Base-by-base conservation (phyloP, 2,329 filamentous ascomycete species). In the Sphaerulina vaccinii region DNA sequence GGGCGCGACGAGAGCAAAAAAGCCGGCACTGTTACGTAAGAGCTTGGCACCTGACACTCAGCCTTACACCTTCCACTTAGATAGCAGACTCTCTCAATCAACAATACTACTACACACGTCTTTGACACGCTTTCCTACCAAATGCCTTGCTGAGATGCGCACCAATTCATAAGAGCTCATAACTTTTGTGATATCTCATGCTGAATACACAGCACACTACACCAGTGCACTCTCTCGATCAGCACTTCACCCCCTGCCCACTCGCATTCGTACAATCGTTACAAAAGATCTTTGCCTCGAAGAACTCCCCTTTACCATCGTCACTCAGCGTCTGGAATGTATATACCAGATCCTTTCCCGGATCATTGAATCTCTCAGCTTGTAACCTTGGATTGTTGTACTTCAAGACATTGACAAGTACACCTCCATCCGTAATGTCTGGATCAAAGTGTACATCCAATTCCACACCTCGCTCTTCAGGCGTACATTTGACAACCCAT, bases 261-360 rank as follows among this genome's bases (percentile, higher is more conserved):
- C n/a, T 21, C 4, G 32, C 18, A n/a, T 40, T 19, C 13, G 15
- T 46, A 35, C 51, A 54, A 18, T 54, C 51, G 18, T 45, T 49
- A 24, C 51, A 54, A 24, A 45, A 54, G 10, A 54, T 54, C 16
- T 36, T 40, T 9, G 29, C 44, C 47, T 57, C 54, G 29, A 54
- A 57, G 19, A 42, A 51, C 21, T 46, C 29, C 8, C 51, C 54
- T 13, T 50, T 41, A 16, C 11, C 38, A 21, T 54, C 51, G 11
- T 54, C 24, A 15, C 54, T 54, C 11, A 10, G 39, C 2, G 29
- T 37, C 13, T 44, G 23, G 33, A 59, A 55, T 0, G 48, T 55
- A 29, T 47, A 57, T 3, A 57, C 32, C 11, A 55, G 19, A 39
- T 55, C 51, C 18, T 44, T 54, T 3, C 45, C 27, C 18, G 42